These are phyloP conservation scores for Penicillium daleae DNA, from an alignment of 495 filamentous ascomycete genomes.

Conservation along the genomic window DNA sequence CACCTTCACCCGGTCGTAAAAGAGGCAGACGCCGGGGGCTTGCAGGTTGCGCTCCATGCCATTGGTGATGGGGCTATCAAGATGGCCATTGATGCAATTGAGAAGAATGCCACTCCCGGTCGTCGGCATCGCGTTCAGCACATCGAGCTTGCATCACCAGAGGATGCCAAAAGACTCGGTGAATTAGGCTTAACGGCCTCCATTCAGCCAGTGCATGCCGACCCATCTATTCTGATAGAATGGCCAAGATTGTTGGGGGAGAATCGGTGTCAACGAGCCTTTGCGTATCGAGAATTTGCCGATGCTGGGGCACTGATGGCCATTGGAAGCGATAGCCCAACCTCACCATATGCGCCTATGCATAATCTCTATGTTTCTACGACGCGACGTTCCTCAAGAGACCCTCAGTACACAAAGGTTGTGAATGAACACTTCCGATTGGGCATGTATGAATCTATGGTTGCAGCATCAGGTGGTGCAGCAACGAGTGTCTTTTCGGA, in stretches of 20 bases:
- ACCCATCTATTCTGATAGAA: conserved; percentile 60
- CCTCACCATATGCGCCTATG: background rate
- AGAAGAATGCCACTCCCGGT: conserved; percentile 41
- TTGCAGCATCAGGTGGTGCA: background rate
- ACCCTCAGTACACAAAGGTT: background rate
- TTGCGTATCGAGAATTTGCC: conserved; percentile 63
- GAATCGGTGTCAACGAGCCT: conserved; percentile 57
- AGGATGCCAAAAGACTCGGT: conserved; percentile 57
- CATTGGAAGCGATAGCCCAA: conserved; percentile 60
- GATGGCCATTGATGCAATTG: conserved; percentile 59
- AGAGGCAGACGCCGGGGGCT: conserved; percentile 53
- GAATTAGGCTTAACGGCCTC: conserved; percentile 62
- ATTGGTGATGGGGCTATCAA: conserved; percentile 64
- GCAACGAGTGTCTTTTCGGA: background rate
- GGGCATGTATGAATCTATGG: background rate
- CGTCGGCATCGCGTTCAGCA: conserved; percentile 61
- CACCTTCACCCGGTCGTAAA: conserved; percentile 58
- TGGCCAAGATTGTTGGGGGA: conserved; percentile 61
- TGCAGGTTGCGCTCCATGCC: conserved; percentile 70
- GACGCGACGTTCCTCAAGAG: background rate
- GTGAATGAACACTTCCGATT: background rate
- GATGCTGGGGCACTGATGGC: conserved; percentile 58
- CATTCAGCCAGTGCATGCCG: conserved; percentile 64
- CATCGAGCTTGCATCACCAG: conserved; percentile 56
- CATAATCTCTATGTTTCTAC: background rate